Base-by-base conservation (phyloP, 768 basidiomycete species). In the Termitomyces sp. region DNA sequence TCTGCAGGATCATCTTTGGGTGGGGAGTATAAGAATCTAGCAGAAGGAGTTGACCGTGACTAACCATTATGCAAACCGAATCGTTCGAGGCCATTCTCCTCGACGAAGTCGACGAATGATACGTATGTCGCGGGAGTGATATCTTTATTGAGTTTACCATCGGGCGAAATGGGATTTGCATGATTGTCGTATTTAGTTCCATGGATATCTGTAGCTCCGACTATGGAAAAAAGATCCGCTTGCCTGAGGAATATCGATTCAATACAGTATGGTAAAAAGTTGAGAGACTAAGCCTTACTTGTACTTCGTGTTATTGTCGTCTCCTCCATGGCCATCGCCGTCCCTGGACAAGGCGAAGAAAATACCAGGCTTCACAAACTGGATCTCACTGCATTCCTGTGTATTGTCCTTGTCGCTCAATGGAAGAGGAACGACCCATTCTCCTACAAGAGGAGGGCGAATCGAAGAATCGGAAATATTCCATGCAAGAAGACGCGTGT, bases 31-130 rank as follows among this genome's bases (percentile, higher is more conserved):
- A 3, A 42, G 18, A 40, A 31, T 9, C 7, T 32, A 13, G 36
- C 1, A 13, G 29, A 1, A 51, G 7, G 20, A 5, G 7, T 10
- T 31, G 10, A 33, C 2, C 23, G 20, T 11, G 15, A 15, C 27
- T 39, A 20, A 54, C 83, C 82, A 58, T 84, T 84, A 58, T 86
- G 85, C 18, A 88, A 68, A 9, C 85, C 85, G 57, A 87, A 87
- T 36, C 83, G 66, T 2, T 72, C 78, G 1, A 89, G 73, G 62
- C 86, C 79, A 10, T 68, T 70, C 7, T 72, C 64, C 58, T 88
- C 78, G 38, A 84, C 69, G 25, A 76, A 76, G 66, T 78, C 71
- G 20, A 87, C 78, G 61, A 87, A 89, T 1, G 76, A 66, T 1
- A 78, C 73, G 56, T 85, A 86, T 6, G 68, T 68, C 0, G 81